Evolutionary conservation across 805 yeast species (phyloP).

Genomic region (Wickerhamiella occidentalis): DNA sequence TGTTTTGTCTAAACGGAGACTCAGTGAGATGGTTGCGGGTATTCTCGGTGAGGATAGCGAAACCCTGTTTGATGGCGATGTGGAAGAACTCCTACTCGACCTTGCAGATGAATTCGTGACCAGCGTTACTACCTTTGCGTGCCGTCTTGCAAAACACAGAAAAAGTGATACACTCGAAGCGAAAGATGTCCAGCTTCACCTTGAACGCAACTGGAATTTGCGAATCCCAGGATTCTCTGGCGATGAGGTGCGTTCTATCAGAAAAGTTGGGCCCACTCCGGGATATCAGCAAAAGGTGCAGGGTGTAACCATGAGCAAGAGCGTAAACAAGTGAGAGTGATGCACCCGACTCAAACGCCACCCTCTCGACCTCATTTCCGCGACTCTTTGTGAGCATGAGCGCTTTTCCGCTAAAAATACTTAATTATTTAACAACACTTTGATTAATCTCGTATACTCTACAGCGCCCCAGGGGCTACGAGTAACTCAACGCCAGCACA

Average conservation of each 20-base stretch:
- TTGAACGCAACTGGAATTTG: slow-evolving; percentile 90
- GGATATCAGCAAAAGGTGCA: slow-evolving; percentile 31
- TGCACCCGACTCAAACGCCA: no score
- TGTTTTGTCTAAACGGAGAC: slow-evolving; percentile 77
- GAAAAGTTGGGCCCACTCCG: slow-evolving; percentile 31
- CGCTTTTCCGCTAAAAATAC: not conserved
- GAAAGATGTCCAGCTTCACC: slow-evolving; percentile 78
- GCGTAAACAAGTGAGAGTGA: slow-evolving; percentile 17
- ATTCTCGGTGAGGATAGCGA: slow-evolving; percentile 70
- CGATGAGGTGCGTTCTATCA: slow-evolving; percentile 63
- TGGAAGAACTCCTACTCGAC: slow-evolving; percentile 80
- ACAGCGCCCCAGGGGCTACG: no score
- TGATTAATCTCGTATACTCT: no score
- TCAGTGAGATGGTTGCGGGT: slow-evolving; percentile 72
- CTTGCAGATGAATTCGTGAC: slow-evolving; percentile 92
- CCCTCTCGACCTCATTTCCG: no score
- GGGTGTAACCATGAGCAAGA: slow-evolving; percentile 26
- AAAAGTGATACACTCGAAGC: slow-evolving; percentile 78
- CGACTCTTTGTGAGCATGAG: no score
- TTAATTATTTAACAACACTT: not conserved
- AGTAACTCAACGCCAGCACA: no score
- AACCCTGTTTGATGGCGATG: slow-evolving; percentile 82
- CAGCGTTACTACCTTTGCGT: slow-evolving; percentile 84
- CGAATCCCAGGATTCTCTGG: slow-evolving; percentile 86
- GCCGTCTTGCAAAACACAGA: slow-evolving; percentile 89